These are phyloP conservation scores for Antrodiella citrinella DNA, from an alignment of 768 basidiomycete species.

Conservation along the genomic window DNA sequence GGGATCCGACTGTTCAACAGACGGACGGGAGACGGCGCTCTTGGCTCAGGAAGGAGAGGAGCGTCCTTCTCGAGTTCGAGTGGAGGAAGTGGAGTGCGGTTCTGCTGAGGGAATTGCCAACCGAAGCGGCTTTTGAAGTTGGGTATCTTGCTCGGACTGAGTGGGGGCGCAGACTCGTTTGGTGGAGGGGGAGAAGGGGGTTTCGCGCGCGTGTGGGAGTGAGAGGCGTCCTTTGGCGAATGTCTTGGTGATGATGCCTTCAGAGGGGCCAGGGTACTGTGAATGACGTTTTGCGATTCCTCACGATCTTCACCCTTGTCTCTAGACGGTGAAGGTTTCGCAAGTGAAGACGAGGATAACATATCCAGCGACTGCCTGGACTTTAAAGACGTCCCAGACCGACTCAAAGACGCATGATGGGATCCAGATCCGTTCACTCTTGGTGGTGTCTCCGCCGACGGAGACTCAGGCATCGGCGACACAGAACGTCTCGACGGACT, in stretches of 20 bases:
- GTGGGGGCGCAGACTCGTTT: not conserved
- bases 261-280: not conserved
- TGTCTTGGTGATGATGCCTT: not conserved
- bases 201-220: too few species aligned
- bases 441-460: too few species aligned
- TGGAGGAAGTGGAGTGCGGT: conserved; percentile 27
- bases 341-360: too few species aligned
- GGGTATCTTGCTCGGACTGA: not conserved
- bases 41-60: too few species aligned
- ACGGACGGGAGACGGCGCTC: too few species aligned
- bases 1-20: too few species aligned
- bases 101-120: conserved; percentile 33
- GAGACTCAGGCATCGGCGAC: not conserved
- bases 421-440: too few species aligned
- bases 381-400: too few species aligned
- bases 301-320: not conserved
- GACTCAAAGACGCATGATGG: too few species aligned
- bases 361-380: not conserved
- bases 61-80: conserved; percentile 32
- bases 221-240: not conserved
- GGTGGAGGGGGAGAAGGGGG: too few species aligned
- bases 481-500: conserved; percentile 3
- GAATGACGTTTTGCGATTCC: not conserved
- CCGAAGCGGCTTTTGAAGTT: conserved; percentile 18
- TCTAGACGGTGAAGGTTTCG: not conserved